These are phyloP conservation scores for Termitomyces sp. DNA, from an alignment of 768 basidiomycete species.

Conservation along the genomic window DNA sequence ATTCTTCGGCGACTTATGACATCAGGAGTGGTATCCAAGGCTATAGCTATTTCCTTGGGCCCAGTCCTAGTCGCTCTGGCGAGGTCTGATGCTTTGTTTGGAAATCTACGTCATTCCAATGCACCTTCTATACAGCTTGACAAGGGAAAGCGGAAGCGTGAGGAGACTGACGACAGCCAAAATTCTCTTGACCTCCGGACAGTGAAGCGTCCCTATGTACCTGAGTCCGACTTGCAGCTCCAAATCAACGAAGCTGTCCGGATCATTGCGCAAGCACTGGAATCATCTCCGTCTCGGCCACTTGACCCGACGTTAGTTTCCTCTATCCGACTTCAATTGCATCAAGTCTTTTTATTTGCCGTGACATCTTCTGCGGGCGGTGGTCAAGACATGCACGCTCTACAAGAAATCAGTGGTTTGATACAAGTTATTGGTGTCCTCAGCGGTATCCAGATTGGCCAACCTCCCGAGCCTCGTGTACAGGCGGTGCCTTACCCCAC, in stretches of 20 bases:
- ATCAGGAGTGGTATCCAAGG: constrained; percentile 47
- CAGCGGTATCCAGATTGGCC: constrained; percentile 69
- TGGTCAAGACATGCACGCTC: constrained; percentile 49
- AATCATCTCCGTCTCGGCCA: constrained; percentile 34
- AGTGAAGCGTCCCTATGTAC: constrained; percentile 44
- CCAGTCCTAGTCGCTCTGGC: constrained; percentile 64
- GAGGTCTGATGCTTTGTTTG: constrained; percentile 62
- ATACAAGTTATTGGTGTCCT: constrained; percentile 82
- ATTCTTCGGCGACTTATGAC: constrained; percentile 48
- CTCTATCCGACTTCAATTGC: constrained; percentile 70
- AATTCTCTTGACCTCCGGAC: constrained; percentile 27
- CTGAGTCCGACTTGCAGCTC: constrained; percentile 45
- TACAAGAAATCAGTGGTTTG: constrained; percentile 78
- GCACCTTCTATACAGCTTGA: constrained; percentile 60
- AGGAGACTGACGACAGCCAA: constrained; percentile 43
- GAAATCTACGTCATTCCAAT: constrained; percentile 60
- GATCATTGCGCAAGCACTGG: constrained; percentile 49
- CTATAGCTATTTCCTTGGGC: constrained; percentile 54
- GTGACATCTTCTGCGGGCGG: constrained; percentile 62
- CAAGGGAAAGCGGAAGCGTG: constrained; percentile 75
- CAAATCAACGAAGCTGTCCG: constrained; percentile 63
- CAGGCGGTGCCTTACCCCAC: constrained; percentile 30
- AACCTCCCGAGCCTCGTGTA: constrained; percentile 33
- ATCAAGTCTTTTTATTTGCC: constrained; percentile 76
- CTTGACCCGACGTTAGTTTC: constrained; percentile 59